Conservation (phyloP, 177 flowering plant species). For the Telopea speciosissima region DNA sequence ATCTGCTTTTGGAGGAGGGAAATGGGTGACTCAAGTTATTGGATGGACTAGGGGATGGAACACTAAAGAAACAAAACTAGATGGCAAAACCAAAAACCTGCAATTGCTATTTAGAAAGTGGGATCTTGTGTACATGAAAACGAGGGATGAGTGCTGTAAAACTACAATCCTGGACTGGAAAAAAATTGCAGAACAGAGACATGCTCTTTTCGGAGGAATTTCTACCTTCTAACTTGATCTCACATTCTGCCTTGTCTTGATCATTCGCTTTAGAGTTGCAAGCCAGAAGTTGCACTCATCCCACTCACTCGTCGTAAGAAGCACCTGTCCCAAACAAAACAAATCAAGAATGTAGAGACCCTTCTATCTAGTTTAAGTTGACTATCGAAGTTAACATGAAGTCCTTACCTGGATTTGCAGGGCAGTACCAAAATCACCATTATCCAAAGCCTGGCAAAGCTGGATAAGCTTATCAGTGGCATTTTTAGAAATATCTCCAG, state of each 20-base stretch:
- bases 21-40: slow-evolving; percentile 2
- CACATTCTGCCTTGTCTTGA: slow-evolving; percentile 74
- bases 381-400: background rate
- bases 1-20: background rate
- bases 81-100: slow-evolving; percentile 21
- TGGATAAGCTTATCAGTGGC: slow-evolving; percentile 83
- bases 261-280: slow-evolving; percentile 95
- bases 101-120: slow-evolving; percentile 10
- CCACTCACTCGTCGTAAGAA: slow-evolving; percentile 93
- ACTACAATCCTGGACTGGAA: background rate
- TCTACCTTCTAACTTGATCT: slow-evolving; percentile 33
- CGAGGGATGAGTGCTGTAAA: background rate
- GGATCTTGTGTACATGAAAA: slow-evolving; percentile 21
- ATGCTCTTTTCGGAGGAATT: background rate
- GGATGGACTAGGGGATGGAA: background rate
- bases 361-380: background rate
- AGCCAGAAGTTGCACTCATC: slow-evolving; percentile 99
- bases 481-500: slow-evolving; percentile 81
- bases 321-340: slow-evolving; percentile 44
- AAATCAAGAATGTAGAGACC: background rate
- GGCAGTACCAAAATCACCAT: slow-evolving; percentile 67
- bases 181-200: slow-evolving; percentile 4
- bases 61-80: background rate
- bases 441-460: slow-evolving; percentile 87
- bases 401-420: slow-evolving; percentile 71